Evolutionary conservation across 306 rosid genomes (phyloP).

Genomic region (Chamaecrista fasciculata): DNA sequence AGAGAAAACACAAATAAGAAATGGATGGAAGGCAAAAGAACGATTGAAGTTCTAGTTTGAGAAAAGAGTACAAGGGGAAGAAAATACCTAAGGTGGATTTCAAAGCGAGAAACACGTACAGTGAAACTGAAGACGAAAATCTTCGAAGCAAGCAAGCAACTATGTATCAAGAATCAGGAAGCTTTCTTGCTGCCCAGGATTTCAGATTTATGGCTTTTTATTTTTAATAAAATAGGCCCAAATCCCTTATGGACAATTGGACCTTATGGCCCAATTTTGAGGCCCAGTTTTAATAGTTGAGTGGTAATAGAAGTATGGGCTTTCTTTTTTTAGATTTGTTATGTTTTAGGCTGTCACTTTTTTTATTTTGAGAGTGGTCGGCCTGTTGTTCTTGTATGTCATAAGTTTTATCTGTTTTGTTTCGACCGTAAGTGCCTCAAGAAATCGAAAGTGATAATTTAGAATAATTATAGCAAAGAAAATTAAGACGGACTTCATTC

Average conservation of each 20-base stretch:
- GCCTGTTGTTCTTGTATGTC: too few species aligned
- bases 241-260: neutral
- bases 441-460: too few species aligned
- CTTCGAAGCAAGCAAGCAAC: neutral
- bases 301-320: neutral
- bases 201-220: neutral
- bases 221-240: neutral
- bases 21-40: neutral
- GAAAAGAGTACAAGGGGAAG: neutral
- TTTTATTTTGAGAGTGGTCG: too few species aligned
- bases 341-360: too few species aligned
- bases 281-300: neutral
- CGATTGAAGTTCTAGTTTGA: neutral
- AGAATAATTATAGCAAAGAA: too few species aligned
- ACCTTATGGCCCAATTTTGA: neutral
- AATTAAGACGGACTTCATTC: too few species aligned
- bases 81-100: neutral
- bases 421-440: too few species aligned
- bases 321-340: too few species aligned
- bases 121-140: neutral
- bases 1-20: neutral
- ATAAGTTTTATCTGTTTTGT: too few species aligned
- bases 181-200: conserved; percentile 15
- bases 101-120: neutral
- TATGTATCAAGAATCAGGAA: neutral